Evolutionary conservation across 1,284 basidiomycete species (phyloP).

Genomic region (Cryptococcus jaspeensis): DNA sequence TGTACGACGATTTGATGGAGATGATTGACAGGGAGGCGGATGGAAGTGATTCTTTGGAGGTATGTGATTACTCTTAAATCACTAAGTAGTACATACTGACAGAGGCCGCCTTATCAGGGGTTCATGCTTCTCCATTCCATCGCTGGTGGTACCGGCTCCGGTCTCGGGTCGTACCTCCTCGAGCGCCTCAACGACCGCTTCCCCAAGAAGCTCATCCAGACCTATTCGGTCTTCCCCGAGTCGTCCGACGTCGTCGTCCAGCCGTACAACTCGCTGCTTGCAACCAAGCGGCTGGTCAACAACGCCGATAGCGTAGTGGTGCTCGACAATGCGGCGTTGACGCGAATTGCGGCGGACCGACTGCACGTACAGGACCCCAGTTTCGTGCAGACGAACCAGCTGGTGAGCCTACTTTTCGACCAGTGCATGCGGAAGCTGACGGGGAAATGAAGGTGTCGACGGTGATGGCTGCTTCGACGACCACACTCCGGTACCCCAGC

Average conservation of each 20-base stretch:
- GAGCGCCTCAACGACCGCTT: conserved; percentile 97
- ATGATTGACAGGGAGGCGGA: conserved; percentile 99
- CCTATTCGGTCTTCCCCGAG: conserved; percentile 98
- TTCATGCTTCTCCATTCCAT: conserved; percentile 99
- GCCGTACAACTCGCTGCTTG: conserved; percentile 94
- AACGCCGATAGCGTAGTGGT: conserved; percentile 98
- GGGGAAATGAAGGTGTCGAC: conserved; percentile 70
- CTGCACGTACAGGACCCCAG: conserved; percentile 86
- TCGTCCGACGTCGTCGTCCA: conserved; percentile 94
- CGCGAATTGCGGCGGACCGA: conserved; percentile 86
- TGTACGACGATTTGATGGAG: conserved; percentile 98
- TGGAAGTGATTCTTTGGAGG: conserved; percentile 96
- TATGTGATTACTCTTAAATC: conserved; percentile 47
- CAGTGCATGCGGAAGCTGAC: neutral
- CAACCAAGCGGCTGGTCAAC: conserved; percentile 89
- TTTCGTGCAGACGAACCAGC: conserved; percentile 92
- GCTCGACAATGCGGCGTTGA: conserved; percentile 91
- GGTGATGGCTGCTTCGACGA: conserved; percentile 95
- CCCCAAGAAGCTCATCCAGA: conserved; percentile 98
- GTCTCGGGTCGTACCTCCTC: conserved; percentile 93
- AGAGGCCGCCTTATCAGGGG: conserved; percentile 60
- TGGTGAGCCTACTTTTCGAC: conserved; percentile 57
- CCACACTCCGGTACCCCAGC: conserved; percentile 93
- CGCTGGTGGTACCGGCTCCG: conserved; percentile 97
- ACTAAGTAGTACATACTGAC: neutral